Evolutionary conservation across 306 rosid species (phyloP), one percentile per base, ranked within the genome.

Genomic region (Prunus dulcis): DNA sequence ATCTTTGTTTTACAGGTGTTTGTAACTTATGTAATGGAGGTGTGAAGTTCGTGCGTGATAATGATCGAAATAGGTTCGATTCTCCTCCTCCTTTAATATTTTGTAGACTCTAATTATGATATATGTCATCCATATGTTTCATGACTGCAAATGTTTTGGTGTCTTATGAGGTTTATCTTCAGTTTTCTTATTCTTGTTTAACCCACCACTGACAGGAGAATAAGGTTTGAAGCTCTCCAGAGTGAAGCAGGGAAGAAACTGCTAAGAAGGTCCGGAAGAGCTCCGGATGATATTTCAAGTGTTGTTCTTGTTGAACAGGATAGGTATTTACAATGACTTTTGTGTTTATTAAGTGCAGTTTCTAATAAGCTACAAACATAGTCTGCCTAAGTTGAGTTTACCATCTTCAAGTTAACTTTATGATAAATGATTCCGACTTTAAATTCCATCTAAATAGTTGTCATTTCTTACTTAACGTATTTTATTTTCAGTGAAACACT

Each of bases 21-120:
- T 95, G 97, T 87, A 95, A 95, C 79, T 83, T 95, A 79, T 95
- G 98, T 75, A 92, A 95, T 70, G 98, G 98, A 49, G 97, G 98
- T 68, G 98, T 92, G 0, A 92, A 86, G 81, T 89, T 94, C 73
- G 97, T 94, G 28, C 95, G 96, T 61, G 90, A 82, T 64, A 86
- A 94, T 64, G 97, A 94, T 79, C 87, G 79, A 64, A 92, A 90
- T 22, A 90, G 82, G 98, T 90, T 8, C 4, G 45, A 32, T 18
- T 69, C 45, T 22, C 49, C 12, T 51, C 52, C 53, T 13, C n/a
- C 11, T 23, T 66, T 57, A 6, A 46, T 68, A 0, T 13, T 52
- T 28, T 43, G 12, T 56, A 9, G 41, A 68, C 34, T 23, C 72
- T 22, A 23, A 38, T 15, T 17, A 30, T 32, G 68, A 64, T 38